Evolutionary conservation across 1,284 basidiomycete genomes (phyloP).

Genomic region (Naganishia cerealis): DNA sequence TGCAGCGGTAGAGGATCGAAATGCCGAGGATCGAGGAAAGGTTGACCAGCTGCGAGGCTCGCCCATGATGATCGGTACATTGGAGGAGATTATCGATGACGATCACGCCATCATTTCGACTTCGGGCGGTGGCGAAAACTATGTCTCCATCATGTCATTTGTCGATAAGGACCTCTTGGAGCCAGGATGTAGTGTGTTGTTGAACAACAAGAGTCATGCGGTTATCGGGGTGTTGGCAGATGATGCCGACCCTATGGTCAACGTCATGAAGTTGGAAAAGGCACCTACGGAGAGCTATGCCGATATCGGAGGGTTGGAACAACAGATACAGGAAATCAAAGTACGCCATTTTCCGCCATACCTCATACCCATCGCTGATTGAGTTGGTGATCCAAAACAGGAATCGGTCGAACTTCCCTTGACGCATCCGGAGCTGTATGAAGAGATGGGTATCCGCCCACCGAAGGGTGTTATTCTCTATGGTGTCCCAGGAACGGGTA

Average conservation of each 20-base stretch:
- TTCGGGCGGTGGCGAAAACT: conserved; percentile 92
- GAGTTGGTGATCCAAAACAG: conserved; percentile 51
- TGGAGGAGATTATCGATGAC: conserved; percentile 99
- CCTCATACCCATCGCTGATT: conserved; percentile 16
- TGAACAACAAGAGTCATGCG: conserved; percentile 95
- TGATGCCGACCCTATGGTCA: conserved; percentile 96
- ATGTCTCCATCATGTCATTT: conserved; percentile 97
- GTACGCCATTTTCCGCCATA: conserved; percentile 53
- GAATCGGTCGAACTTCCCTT: conserved; percentile 98
- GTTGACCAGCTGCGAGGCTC: conserved; percentile 93
- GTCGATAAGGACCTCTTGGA: conserved; percentile 98
- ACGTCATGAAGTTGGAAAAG: conserved; percentile 98
- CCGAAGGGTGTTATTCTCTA: conserved; percentile 99
- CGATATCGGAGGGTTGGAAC: conserved; percentile 94
- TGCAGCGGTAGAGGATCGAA: conserved; percentile 78
- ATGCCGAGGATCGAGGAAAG: conserved; percentile 87
- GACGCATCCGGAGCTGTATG: conserved; percentile 97
- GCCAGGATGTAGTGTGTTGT: conserved; percentile 89
- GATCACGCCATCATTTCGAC: conserved; percentile 98
- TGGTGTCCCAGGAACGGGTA: conserved; percentile 97
- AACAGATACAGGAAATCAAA: conserved; percentile 98
- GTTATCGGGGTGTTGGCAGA: conserved; percentile 95
- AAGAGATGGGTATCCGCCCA: conserved; percentile 99
- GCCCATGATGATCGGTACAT: conserved; percentile 93
- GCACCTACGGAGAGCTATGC: conserved; percentile 98